Conservation (phyloP, 176 grass and related monocot genomes). For the Poa pratensis region DNA sequence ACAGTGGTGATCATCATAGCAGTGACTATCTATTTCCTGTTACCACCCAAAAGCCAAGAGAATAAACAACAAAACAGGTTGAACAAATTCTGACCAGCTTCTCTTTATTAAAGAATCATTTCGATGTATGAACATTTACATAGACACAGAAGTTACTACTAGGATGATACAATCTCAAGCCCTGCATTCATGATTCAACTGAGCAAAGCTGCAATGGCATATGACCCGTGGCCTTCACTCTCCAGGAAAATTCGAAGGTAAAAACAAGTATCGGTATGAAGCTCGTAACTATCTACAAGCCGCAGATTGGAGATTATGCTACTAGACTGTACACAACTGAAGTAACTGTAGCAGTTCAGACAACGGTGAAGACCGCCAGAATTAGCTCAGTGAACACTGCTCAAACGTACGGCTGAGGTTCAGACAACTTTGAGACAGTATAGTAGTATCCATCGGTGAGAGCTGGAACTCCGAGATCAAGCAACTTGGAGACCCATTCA, state of each 20-base stretch:
- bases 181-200: not conserved
- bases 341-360: not conserved
- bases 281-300: slow-evolving; percentile 12
- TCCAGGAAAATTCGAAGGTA: not conserved
- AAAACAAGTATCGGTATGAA: not conserved
- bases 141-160: slow-evolving; percentile 15
- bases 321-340: not conserved
- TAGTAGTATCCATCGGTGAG: not conserved
- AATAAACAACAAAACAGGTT: not conserved
- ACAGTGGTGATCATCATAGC: not conserved
- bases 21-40: not conserved
- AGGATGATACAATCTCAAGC: slow-evolving; percentile 7
- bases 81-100: not conserved
- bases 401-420: not conserved
- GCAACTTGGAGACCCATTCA: not conserved
- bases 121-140: slow-evolving; percentile 27
- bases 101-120: not conserved
- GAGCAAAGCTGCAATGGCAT: not conserved
- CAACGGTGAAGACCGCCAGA: not conserved
- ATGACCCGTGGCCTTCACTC: not conserved
- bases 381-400: slow-evolving; percentile 20
- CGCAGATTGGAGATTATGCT: not conserved
- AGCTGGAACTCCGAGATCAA: slow-evolving; percentile 16
- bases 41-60: not conserved
- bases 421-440: not conserved